Evolutionary conservation across 2,329 filamentous ascomycete genomes (phyloP).

Genomic region (Fusarium mundagurra): DNA sequence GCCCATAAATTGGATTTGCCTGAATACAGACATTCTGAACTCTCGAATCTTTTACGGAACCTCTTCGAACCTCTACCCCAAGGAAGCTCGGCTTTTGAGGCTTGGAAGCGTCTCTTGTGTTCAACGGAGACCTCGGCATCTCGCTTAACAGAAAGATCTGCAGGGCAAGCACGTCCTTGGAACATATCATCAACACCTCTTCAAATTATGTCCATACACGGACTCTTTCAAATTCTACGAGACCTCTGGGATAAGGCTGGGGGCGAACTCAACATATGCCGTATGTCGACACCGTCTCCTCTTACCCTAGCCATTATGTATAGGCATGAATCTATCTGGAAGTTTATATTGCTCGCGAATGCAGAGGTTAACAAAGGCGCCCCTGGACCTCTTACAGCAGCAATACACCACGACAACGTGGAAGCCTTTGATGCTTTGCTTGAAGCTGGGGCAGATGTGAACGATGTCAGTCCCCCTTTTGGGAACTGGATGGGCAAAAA

Average conservation of each 20-base stretch:
- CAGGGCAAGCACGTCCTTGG: no score
- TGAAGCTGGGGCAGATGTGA: not conserved
- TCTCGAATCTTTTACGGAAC: fast-evolving
- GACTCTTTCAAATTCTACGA: fast-evolving
- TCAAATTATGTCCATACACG: fast-evolving
- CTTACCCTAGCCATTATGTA: fast-evolving
- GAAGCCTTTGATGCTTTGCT: fast-evolving
- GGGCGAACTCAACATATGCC: fast-evolving
- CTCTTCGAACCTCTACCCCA: fast-evolving
- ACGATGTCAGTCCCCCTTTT: no score
- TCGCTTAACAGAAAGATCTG: no score
- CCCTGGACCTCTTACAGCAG: fast-evolving
- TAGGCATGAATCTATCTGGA: not conserved
- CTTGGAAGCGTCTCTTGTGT: not conserved
- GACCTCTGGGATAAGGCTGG: fast-evolving
- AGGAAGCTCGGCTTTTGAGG: fast-evolving
- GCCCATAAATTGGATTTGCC: fast-evolving
- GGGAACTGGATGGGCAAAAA: no score
- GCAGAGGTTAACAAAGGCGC: fast-evolving
- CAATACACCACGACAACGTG: fast-evolving
- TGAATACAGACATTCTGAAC: fast-evolving
- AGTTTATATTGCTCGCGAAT: not conserved
- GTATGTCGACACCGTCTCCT: fast-evolving
- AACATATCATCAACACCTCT: not conserved
- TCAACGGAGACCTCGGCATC: no score